phyloP scores from a whole-genome alignment of 306 rosid genomes.

The Castanea crenata region DNA sequence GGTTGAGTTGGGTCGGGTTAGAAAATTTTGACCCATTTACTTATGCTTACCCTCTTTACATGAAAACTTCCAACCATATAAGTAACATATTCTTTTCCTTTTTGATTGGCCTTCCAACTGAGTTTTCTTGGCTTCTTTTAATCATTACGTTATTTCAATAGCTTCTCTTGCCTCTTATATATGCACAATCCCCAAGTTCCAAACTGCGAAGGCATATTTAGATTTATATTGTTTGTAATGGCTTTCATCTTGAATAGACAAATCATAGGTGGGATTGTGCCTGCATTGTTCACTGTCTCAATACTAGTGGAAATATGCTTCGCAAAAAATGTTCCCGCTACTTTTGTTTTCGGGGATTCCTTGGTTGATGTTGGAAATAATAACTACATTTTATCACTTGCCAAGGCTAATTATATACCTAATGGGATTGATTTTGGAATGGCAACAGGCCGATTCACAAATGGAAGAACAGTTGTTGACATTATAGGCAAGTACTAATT shows the following conservation, averaged over 20 bases:
- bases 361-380: slow-evolving; percentile 74
- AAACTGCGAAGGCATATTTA: neutral
- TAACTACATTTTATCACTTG: slow-evolving; percentile 49
- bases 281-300: slow-evolving; percentile 15
- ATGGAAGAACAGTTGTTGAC: slow-evolving; percentile 66
- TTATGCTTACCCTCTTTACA: too few relatives aligned
- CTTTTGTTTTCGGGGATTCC: slow-evolving; percentile 78
- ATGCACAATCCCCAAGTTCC: neutral
- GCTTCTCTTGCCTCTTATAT: neutral
- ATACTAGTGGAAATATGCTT: slow-evolving; percentile 26
- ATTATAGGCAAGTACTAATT: slow-evolving; percentile 44
- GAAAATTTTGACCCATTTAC: too few relatives aligned
- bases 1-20: too few relatives aligned
- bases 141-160: neutral
- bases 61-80: neutral
- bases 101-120: neutral
- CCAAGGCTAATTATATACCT: slow-evolving; percentile 57
- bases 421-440: slow-evolving; percentile 67
- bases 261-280: slow-evolving; percentile 8
- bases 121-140: neutral
- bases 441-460: slow-evolving; percentile 73
- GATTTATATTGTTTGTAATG: slow-evolving; percentile 21
- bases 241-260: slow-evolving; percentile 24
- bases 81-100: neutral
- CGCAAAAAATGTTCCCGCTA: slow-evolving; percentile 41